phyloP scores from a whole-genome alignment of 805 yeast genomes.

The Nakazawaea wickerhamii region DNA sequence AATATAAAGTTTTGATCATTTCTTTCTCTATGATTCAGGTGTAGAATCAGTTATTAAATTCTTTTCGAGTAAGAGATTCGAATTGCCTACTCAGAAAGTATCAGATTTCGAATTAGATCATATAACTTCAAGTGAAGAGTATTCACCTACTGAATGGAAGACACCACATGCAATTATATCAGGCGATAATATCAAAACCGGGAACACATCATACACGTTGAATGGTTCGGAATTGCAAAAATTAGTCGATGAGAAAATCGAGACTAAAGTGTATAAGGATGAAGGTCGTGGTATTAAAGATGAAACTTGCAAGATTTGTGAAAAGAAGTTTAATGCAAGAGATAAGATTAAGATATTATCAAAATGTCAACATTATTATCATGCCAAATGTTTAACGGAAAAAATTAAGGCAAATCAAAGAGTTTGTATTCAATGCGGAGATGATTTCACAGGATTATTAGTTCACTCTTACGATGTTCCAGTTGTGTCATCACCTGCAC shows the following conservation, averaged over 20 bases:
- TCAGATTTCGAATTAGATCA: background rate
- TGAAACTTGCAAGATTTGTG: conserved; percentile 6
- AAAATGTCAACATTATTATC: conserved; percentile 9
- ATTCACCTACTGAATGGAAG: no score
- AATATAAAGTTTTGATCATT: conserved; percentile 9
- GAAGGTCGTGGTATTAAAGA: background rate
- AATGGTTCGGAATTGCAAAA: conserved; percentile 5
- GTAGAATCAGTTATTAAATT: background rate
- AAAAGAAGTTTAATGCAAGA: conserved; percentile 1
- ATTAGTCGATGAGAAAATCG: conserved; percentile 9
- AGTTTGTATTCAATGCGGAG: background rate
- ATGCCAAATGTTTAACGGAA: conserved; percentile 6
- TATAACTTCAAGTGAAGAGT: background rate
- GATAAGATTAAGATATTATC: conserved; percentile 7
- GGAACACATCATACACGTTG: conserved; percentile 7
- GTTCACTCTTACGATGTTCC: conserved; percentile 1
- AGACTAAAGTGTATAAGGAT: background rate
- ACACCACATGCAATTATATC: no score
- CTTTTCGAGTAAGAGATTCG: background rate
- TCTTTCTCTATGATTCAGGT: conserved; percentile 1
- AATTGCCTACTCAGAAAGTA: background rate
- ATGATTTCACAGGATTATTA: conserved; percentile 10
- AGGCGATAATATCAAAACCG: no score
- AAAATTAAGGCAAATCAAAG: conserved; percentile 3
- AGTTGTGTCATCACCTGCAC: background rate